Evolutionary conservation across 495 filamentous ascomycete genomes (phyloP).

Genomic region (Penicillium roqueforti): DNA sequence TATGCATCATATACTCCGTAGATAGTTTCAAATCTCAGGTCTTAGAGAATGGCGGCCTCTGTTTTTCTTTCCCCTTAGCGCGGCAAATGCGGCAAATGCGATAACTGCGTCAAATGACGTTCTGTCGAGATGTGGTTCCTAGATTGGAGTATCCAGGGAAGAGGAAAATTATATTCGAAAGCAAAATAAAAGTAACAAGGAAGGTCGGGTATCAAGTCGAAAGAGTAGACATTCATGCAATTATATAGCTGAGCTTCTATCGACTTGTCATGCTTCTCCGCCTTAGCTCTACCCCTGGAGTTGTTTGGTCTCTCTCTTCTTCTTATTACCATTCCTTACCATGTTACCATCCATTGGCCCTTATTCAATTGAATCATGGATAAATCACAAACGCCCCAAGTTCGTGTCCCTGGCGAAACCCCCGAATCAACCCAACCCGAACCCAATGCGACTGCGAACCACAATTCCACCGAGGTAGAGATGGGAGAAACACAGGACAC

Average conservation of each 20-base stretch:
- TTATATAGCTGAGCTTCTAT: neutral
- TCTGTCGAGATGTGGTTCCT: neutral
- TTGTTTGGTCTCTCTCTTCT: neutral
- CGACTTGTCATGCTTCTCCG: neutral
- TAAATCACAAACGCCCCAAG: conserved; percentile 14
- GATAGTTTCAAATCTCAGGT: neutral
- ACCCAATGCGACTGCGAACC: neutral
- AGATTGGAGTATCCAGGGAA: neutral
- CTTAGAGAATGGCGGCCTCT: neutral
- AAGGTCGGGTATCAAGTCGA: neutral
- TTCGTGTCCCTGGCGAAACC: neutral
- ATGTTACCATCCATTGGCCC: neutral
- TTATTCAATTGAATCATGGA: conserved; percentile 18
- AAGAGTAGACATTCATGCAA: neutral
- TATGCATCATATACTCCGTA: neutral
- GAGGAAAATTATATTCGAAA: neutral
- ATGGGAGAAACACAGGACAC: conserved; percentile 19
- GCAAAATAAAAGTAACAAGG: neutral
- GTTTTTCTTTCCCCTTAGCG: neutral
- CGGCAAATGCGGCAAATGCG: neutral
- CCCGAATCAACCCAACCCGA: neutral
- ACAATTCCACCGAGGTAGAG: conserved; percentile 21
- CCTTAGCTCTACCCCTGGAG: neutral
- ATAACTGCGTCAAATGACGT: neutral
- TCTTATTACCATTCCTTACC: neutral